These are phyloP conservation scores for Pythium phragmitis DNA, from an alignment of 352 stramenopile genomes.

Conservation along the genomic window DNA sequence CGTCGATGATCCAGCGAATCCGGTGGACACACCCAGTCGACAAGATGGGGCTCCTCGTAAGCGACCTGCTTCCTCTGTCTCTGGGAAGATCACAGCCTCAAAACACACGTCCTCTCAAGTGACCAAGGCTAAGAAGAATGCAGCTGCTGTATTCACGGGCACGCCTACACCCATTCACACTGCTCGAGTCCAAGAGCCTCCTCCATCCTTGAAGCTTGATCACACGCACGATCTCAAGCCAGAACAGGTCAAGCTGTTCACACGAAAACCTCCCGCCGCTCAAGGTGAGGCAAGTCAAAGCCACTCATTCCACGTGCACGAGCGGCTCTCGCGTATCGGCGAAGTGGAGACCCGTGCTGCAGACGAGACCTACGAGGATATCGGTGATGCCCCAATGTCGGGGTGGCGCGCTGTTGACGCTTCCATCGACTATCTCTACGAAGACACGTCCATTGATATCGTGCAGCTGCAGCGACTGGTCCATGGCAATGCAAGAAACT, in stretches of 20 bases:
- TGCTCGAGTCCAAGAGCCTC: neutral
- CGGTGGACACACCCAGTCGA: neutral
- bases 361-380: neutral
- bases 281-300: neutral
- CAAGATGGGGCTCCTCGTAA: neutral
- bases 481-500: conserved; percentile 24
- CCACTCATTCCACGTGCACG: conserved; percentile 13
- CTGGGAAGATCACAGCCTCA: neutral
- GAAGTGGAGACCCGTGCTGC: neutral
- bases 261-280: neutral
- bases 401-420: conserved; percentile 43
- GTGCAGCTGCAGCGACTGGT: conserved; percentile 43
- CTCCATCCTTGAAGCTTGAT: neutral
- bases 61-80: neutral
- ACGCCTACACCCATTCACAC: neutral
- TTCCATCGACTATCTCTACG: conserved; percentile 61
- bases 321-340: neutral
- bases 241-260: neutral
- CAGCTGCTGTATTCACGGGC: neutral
- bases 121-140: neutral
- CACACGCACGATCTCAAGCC: neutral
- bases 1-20: neutral
- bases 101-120: neutral
- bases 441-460: conserved; percentile 49
- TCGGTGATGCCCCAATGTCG: neutral